Evolutionary conservation across 768 basidiomycete genomes (phyloP).

Genomic region (Phanerochaete sordida): DNA sequence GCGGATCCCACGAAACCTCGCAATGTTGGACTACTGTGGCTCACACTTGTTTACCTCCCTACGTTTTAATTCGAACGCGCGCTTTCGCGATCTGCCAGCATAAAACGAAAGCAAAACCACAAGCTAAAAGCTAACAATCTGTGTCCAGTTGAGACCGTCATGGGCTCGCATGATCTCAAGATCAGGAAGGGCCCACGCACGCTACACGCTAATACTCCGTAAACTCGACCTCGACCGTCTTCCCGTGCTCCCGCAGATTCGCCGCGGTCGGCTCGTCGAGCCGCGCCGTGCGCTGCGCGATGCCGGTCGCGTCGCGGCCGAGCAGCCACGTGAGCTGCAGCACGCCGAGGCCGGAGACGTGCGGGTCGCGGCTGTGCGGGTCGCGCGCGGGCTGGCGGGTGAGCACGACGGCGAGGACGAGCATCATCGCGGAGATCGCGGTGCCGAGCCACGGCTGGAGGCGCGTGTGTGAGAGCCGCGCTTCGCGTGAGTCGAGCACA

Average conservation of each 20-base stretch:
- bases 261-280: neutral
- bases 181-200: too few relatives aligned
- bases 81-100: too few relatives aligned
- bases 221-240: neutral
- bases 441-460: conserved; percentile 2
- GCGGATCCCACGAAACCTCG: too few relatives aligned
- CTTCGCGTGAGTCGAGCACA: neutral
- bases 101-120: too few relatives aligned
- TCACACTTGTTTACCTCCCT: too few relatives aligned
- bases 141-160: too few relatives aligned
- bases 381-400: neutral
- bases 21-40: too few relatives aligned
- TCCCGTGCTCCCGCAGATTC: neutral
- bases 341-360: neutral
- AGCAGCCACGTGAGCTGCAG: conserved; percentile 8
- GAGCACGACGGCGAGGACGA: conserved; percentile 6
- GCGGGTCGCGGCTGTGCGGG: neutral
- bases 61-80: too few relatives aligned
- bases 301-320: neutral
- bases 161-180: too few relatives aligned
- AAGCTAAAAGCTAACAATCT: too few relatives aligned
- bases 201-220: too few relatives aligned
- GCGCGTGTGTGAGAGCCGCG: neutral
- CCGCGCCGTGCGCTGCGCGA: neutral
- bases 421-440: neutral